phyloP scores from a whole-genome alignment of 1,284 basidiomycete genomes.

The Prillingera fragicola region DNA sequence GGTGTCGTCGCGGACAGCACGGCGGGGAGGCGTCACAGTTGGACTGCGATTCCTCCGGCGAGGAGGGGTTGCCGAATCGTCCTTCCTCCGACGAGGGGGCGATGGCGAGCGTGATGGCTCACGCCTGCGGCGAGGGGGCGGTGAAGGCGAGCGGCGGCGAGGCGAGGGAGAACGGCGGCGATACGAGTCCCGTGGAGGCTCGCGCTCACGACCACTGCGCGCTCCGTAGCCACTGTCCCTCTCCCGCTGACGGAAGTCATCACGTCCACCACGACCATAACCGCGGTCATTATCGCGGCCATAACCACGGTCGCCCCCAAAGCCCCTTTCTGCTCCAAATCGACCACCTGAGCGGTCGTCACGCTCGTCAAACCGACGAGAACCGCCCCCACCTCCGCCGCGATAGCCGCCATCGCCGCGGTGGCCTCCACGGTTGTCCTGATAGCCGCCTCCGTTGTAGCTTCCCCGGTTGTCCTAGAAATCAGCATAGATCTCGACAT shows the following conservation, averaged over 20 bases:
- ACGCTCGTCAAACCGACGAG: too few species aligned
- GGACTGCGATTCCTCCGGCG: background rate
- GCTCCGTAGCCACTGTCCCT: slow-evolving; percentile 10
- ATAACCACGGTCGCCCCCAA: slow-evolving; percentile 1
- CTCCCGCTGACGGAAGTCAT: too few species aligned
- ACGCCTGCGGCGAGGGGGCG: background rate
- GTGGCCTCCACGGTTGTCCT: background rate
- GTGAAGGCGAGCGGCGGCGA: background rate
- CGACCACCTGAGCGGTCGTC: too few species aligned
- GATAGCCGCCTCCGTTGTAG: background rate
- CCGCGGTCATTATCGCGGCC: slow-evolving; percentile 6
- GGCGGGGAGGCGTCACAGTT: background rate
- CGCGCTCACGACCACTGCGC: background rate
- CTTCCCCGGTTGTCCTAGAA: slow-evolving; percentile 6
- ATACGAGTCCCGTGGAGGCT: background rate
- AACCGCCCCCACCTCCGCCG: slow-evolving; percentile 3
- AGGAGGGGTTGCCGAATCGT: background rate
- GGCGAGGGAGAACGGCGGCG: slow-evolving; percentile 1
- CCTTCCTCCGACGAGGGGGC: background rate
- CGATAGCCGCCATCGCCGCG: slow-evolving; percentile 3
- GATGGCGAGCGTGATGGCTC: background rate
- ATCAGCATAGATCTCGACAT: background rate
- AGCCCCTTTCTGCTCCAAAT: too few species aligned
- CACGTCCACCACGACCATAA: background rate
- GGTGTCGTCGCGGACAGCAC: slow-evolving; percentile 3